Base-by-base conservation (phyloP, 1,284 basidiomycete species). In the Blastosporella zonata region DNA sequence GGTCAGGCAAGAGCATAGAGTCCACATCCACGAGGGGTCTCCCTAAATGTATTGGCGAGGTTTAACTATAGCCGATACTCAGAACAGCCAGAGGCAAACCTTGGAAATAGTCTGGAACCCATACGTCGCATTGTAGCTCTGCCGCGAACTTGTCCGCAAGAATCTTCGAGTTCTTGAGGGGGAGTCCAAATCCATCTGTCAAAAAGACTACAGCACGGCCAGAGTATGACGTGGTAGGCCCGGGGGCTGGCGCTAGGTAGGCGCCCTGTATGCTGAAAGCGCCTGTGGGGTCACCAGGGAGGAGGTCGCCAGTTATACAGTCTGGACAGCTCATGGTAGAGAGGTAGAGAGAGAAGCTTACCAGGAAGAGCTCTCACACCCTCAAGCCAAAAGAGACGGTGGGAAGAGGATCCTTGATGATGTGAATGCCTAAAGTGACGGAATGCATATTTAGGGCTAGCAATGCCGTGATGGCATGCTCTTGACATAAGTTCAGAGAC, bases 161-260 rank as follows among this genome's bases (percentile, higher is more conserved):
- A 12, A 64, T 54, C 44, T 64, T 64, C 36, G 50, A 58, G 40
- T 63, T 63, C 31, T 59, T 60, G 22, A 63, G 46, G 21, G 57
- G 53, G 25, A 62, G 38, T 10, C 62, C 62, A 44, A 59, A 64
- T 3, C 47, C 59, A 46, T 64, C 61, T 5, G 61, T 63, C 15
- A 63, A 47, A 18, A 61, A 39, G 10, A 62, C 29, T 15, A 64
- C 45, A n/a, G 60, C 57, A 17, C 50, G 56, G 23, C 6, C 20
- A 5, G 39, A 43, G 4, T 58, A 62, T 3, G 55, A 49, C 5
- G 43, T 42, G 17, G 40, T 28, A 22, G 37, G 36, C 1, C 45
- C 47, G 20, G 46, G 43, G 6, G 59, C 58, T 31, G 43, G 41
- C 20, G 54, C 52, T 7, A 55, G 45, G 27, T 56, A 58, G 6